A percentile compares a stretch with the other conserved stretches of the same genome.
These are phyloP conservation scores for Talaromyces sp. DNA, from an alignment of 2,329 filamentous ascomycete species.

Conservation along the genomic window DNA sequence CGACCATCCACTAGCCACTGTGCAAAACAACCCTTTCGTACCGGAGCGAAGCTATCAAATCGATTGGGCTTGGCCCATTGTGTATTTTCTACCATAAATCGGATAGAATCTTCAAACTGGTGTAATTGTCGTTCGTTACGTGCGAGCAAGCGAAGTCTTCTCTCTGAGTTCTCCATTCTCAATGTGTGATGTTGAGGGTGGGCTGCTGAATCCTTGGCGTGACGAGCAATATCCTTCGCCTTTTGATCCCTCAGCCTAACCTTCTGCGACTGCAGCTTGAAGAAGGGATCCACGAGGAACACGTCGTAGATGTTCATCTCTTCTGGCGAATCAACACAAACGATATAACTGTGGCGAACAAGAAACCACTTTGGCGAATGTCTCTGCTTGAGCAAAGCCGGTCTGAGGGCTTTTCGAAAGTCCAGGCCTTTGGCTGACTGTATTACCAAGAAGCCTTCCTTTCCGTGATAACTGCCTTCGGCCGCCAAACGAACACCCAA, in stretches of 20 bases:
- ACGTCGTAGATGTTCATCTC: constrained; percentile 99
- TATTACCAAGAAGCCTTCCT: constrained; percentile 91
- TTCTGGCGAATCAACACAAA: constrained; percentile 96
- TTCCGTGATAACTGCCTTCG: constrained; percentile 95
- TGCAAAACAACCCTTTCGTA: constrained; percentile 79
- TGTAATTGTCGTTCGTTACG: constrained; percentile 83
- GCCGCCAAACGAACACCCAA: constrained; percentile 89
- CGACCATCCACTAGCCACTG: constrained; percentile 96
- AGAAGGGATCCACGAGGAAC: constrained; percentile 89
- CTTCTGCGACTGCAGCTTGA: constrained; percentile 72
- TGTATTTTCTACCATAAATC: constrained; percentile 77
- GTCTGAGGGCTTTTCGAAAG: constrained; percentile 75
- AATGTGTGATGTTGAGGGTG: constrained; percentile 75
- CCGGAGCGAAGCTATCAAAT: constrained; percentile 90
- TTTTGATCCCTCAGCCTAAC: constrained; percentile 49
- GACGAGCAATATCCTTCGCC: constrained; percentile 60
- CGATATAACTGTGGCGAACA: constrained; percentile 95
- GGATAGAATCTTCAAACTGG: constrained; percentile 92
- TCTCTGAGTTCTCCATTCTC: constrained; percentile 84
- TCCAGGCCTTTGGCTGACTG: constrained; percentile 86
- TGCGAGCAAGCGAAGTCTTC: constrained; percentile 85
- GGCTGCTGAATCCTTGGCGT: constrained; percentile 59
- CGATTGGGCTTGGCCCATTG: constrained; percentile 79
- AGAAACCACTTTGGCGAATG: constrained; percentile 96
- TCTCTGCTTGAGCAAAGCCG: constrained; percentile 71